A percentile compares a stretch with the other conserved stretches of the same genome.
Evolutionary conservation across 73 alveolate genomes (phyloP).

Genomic region (Uronychia setigera): DNA sequence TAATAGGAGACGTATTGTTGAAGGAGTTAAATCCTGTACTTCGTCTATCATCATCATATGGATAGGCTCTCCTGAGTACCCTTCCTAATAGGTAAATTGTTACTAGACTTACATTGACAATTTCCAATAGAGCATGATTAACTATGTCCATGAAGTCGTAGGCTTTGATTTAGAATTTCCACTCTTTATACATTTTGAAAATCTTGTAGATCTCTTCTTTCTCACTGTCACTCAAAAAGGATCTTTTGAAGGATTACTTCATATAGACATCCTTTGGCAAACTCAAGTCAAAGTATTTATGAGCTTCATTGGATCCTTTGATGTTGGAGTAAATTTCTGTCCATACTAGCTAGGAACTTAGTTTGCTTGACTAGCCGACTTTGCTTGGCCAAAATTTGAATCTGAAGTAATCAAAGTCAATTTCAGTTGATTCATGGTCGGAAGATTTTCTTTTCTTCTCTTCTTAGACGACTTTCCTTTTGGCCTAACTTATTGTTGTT

Average conservation of each 20-base stretch:
- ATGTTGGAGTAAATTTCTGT: slow-evolving; percentile 86
- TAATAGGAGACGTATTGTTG: slow-evolving; percentile 62
- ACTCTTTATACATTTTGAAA: slow-evolving; percentile 72
- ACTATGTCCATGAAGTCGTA: slow-evolving; percentile 92
- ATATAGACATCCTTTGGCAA: slow-evolving; percentile 48
- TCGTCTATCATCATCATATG: slow-evolving; percentile 89
- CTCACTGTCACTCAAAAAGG: slow-evolving; percentile 31
- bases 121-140: slow-evolving; percentile 64
- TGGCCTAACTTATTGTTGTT: not conserved
- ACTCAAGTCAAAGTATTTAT: slow-evolving; percentile 14
- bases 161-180: slow-evolving; percentile 71
- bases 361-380: slow-evolving; percentile 25
- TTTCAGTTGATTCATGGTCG: slow-evolving; percentile 53
- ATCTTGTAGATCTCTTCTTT: slow-evolving; percentile 37
- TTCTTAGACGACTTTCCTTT: not conserved
- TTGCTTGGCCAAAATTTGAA: slow-evolving; percentile 68
- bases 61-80: slow-evolving; percentile 43
- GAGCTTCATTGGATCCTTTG: slow-evolving; percentile 74
- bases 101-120: slow-evolving; percentile 40
- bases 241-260: slow-evolving; percentile 16
- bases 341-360: slow-evolving; percentile 76
- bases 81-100: slow-evolving; percentile 3
- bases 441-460: slow-evolving; percentile 19
- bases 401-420: slow-evolving; percentile 62
- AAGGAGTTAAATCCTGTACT: slow-evolving; percentile 85